Evolutionary conservation across 2,329 filamentous ascomycete species (phyloP).

Genomic region (Phialophora tarda): DNA sequence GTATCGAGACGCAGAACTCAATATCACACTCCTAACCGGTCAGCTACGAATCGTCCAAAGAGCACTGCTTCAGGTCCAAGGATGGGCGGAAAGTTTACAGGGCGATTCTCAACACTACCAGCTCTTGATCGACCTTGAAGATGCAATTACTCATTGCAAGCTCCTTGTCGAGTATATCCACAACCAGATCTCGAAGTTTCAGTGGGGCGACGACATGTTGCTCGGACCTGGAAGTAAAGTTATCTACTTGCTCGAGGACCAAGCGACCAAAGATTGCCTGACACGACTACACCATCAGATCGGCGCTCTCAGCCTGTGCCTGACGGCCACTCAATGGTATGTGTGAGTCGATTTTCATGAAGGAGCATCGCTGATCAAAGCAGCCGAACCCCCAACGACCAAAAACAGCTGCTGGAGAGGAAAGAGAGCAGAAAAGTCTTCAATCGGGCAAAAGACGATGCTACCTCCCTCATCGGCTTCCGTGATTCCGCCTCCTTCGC

Average conservation of each 20-base stretch:
- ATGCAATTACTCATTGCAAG: constrained; percentile 33
- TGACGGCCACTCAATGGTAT: constrained; percentile 37
- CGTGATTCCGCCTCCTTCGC: constrained; percentile 32
- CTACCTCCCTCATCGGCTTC: constrained; percentile 37
- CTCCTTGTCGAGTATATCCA: constrained; percentile 34
- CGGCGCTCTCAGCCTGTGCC: constrained; percentile 37
- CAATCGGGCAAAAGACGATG: constrained; percentile 34
- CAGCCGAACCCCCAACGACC: constrained; percentile 34
- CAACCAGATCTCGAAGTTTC: constrained; percentile 30
- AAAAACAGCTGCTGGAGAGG: constrained; percentile 30
- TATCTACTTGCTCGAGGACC: constrained; percentile 30
- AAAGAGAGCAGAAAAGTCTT: constrained; percentile 32
- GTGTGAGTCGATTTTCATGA: neutral
- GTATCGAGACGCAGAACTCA: constrained; percentile 34
- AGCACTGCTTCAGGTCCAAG: constrained; percentile 36
- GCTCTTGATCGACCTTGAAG: constrained; percentile 35
- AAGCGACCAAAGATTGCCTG: constrained; percentile 30
- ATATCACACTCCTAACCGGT: constrained; percentile 33
- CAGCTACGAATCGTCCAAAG: constrained; percentile 35
- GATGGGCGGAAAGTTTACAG: constrained; percentile 30
- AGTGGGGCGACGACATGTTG: constrained; percentile 25
- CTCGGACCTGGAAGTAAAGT: constrained; percentile 32
- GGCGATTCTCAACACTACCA: constrained; percentile 30
- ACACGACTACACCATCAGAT: constrained; percentile 33
- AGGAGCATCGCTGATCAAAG: neutral